Evolutionary conservation across 805 yeast genomes (phyloP), one percentile per base, ranked within the genome.

Genomic region (Starmerella etchellsii): DNA sequence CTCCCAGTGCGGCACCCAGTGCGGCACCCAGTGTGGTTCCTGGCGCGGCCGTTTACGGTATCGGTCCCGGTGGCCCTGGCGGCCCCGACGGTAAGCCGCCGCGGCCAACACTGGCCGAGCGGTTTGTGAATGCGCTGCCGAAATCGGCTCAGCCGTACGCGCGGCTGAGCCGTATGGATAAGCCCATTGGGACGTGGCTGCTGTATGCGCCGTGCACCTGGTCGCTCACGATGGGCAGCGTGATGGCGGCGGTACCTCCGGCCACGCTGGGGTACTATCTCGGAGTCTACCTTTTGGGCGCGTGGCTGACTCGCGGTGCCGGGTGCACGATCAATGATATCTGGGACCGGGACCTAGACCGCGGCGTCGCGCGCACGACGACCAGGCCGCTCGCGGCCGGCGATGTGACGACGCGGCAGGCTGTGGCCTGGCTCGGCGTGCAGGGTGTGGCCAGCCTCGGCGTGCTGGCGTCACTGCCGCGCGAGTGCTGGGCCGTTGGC

Each of bases 281-380:
- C 26, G 69, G 73, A 0, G 63, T 85, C 13, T 91, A 85, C 57
- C 76, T 88, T 4, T 66, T 79, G 3, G 99, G 99, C 13, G 73
- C 96, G 0, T 54, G 87, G 30, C 68, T 88, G 15, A 91, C 93
- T 94, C 72, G 99, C 59, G 95, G 97, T 22, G 96, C 95, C 1
- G 99, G 98, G 0, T 91, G 99, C 59, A 87, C 95, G 0, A 78
- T 91, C 41, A 91, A 91, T 58, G 99, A 91, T 60, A 66, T 88
- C 34, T 66, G 78, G 57, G 99, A 91, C 57, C 66, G 84, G 39
- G 69, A 88, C 44, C 66, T 87, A 36, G 99, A 91, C 55, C 68
- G 71, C 48, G 72, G 84, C 59, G 98, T 91, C 3, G 79, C 80
- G 8, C 71, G 99, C 49, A 88, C 97, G 2, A 72, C 77, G 37